Conservation (phyloP, 306 rosid genomes). For the Elaeagnus macrophylla region DNA sequence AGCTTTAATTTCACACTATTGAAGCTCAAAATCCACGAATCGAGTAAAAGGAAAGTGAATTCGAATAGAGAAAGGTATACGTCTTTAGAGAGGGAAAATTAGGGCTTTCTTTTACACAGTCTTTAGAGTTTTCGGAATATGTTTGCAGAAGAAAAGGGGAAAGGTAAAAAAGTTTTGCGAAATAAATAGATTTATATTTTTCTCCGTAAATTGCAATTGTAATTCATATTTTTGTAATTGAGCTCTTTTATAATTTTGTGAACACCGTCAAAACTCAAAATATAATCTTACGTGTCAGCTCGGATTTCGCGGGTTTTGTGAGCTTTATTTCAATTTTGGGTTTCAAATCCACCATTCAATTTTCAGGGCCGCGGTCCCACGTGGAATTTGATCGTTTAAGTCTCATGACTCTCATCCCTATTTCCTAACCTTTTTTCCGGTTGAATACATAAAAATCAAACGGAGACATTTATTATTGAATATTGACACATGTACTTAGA, state of each 20-base stretch:
- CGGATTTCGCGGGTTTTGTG: slow-evolving; percentile 51
- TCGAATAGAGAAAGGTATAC: slow-evolving; percentile 8
- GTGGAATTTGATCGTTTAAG: slow-evolving; percentile 15
- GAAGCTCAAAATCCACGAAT: slow-evolving; percentile 26
- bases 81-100: slow-evolving; percentile 21
- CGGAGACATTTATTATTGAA: background rate
- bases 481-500: background rate
- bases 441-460: no score
- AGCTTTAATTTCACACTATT: slow-evolving; percentile 36
- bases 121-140: slow-evolving; percentile 17
- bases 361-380: slow-evolving; percentile 23
- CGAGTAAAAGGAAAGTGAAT: slow-evolving; percentile 10
- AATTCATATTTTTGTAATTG: slow-evolving; percentile 18
- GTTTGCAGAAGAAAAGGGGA: slow-evolving; percentile 6
- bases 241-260: slow-evolving; percentile 9
- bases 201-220: no score
- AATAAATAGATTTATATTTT: background rate
- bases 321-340: slow-evolving; percentile 39
- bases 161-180: slow-evolving; percentile 5
- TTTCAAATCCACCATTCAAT: slow-evolving; percentile 44
- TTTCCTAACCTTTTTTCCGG: no score
- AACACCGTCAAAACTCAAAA: background rate
- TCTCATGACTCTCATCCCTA: no score
- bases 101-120: slow-evolving; percentile 44
- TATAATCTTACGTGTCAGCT: slow-evolving; percentile 25